These are phyloP conservation scores for Suillus subalutaceus DNA, from an alignment of 768 basidiomycete genomes.

Conservation along the genomic window DNA sequence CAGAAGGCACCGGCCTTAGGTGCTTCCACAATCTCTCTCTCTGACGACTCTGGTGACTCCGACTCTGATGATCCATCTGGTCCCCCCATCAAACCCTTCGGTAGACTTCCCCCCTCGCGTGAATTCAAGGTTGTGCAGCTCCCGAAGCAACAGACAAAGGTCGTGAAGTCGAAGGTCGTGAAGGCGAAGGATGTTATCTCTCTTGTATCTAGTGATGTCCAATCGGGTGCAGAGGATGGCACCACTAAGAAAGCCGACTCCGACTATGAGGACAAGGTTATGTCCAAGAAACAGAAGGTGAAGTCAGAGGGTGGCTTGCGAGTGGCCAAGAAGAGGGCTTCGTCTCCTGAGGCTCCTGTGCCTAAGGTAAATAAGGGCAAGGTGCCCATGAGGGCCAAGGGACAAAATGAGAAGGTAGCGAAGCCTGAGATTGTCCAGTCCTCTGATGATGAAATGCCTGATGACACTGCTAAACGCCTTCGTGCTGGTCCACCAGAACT, in stretches of 20 bases:
- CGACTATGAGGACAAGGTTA: background rate
- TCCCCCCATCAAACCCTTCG: background rate
- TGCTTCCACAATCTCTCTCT: background rate
- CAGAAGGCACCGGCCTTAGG: background rate
- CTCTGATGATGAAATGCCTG: background rate
- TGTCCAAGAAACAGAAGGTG: background rate
- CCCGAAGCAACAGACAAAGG: background rate
- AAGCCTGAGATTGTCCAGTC: background rate
- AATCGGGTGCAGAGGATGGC: background rate
- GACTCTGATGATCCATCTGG: background rate
- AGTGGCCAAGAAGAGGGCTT: background rate
- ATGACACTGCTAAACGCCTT: background rate
- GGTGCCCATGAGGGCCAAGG: background rate
- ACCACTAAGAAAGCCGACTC: background rate
- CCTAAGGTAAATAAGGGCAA: background rate
- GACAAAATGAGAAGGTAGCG: background rate
- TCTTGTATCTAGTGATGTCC: background rate
- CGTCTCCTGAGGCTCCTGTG: background rate
- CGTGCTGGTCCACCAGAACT: background rate
- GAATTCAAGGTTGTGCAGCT: background rate
- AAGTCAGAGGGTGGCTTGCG: background rate
- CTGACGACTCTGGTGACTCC: background rate
- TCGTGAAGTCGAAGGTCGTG: no score
- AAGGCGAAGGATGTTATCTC: background rate
- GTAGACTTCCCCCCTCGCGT: background rate